phyloP scores from a whole-genome alignment of 352 stramenopile genomes.

The Globisporangium heterothallicum region DNA sequence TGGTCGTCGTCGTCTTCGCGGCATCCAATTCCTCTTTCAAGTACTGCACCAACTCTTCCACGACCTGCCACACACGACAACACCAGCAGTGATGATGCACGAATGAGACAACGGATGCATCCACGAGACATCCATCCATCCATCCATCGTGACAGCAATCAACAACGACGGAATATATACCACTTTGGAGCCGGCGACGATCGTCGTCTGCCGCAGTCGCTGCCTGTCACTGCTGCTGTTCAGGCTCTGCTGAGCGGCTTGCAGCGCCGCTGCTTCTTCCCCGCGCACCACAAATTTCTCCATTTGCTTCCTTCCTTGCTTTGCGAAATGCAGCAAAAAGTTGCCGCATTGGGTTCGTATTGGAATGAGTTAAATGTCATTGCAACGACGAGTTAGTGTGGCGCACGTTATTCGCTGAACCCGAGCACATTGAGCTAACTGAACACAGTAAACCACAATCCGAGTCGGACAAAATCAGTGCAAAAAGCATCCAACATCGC shows the following conservation, averaged over 20 bases:
- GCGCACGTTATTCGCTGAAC: too few species aligned
- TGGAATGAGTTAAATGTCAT: too few species aligned
- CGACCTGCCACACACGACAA: too few species aligned
- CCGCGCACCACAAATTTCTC: constrained; percentile 60
- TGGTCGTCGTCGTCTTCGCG: constrained; percentile 35
- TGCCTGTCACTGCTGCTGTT: constrained; percentile 13
- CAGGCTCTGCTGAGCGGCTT: constrained; percentile 5
- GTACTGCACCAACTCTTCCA: constrained; percentile 55
- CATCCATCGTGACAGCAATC: not conserved
- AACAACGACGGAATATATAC: constrained; percentile 11
- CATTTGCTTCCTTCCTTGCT: constrained; percentile 26
- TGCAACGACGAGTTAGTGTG: too few species aligned
- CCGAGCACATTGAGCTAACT: too few species aligned
- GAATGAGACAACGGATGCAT: not conserved
- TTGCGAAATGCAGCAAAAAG: constrained; percentile 3
- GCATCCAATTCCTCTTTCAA: constrained; percentile 66
- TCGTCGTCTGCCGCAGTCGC: constrained; percentile 53
- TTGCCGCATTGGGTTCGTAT: not conserved
- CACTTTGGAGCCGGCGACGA: constrained; percentile 65
- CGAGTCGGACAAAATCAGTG: too few species aligned
- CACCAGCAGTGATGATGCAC: too few species aligned
- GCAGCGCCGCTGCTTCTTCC: constrained; percentile 30
- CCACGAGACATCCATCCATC: not conserved
- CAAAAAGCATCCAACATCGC: too few species aligned
- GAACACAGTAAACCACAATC: too few species aligned